Conservation (phyloP, 306 rosid genomes). For the Cicer bijugum region DNA sequence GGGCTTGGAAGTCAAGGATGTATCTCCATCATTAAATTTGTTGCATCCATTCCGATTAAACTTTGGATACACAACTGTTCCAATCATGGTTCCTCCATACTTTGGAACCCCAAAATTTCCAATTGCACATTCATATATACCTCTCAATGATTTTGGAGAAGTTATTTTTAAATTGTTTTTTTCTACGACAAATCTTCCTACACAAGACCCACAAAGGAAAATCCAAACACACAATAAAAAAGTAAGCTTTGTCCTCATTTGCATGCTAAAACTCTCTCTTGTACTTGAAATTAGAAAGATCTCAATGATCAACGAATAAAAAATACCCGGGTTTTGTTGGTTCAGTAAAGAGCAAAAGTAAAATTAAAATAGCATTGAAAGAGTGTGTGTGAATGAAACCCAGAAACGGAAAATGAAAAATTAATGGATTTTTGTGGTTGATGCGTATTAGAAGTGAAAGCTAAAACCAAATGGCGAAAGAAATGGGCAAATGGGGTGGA, state of each 20-base stretch:
- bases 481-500: slow-evolving; percentile 50
- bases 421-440: slow-evolving; percentile 37
- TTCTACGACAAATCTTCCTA: slow-evolving; percentile 89
- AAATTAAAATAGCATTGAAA: slow-evolving; percentile 32
- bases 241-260: slow-evolving; percentile 58
- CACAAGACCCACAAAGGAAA: slow-evolving; percentile 60
- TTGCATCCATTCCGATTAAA: slow-evolving; percentile 77
- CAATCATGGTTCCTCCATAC: slow-evolving; percentile 93
- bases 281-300: slow-evolving; percentile 25
- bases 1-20: slow-evolving; percentile 67
- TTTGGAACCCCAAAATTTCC: slow-evolving; percentile 97
- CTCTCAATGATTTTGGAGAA: slow-evolving; percentile 69
- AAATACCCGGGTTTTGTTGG: background rate
- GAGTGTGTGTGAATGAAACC: slow-evolving; percentile 12
- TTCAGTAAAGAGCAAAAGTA: background rate
- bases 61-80: slow-evolving; percentile 71
- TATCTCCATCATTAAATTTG: slow-evolving; percentile 51
- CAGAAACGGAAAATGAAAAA: slow-evolving; percentile 42
- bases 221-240: slow-evolving; percentile 58
- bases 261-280: slow-evolving; percentile 20
- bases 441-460: slow-evolving; percentile 3
- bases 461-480: slow-evolving; percentile 51
- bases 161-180: slow-evolving; percentile 84
- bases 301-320: slow-evolving; percentile 35
- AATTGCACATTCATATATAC: slow-evolving; percentile 87